Evolutionary conservation across 2,329 filamentous ascomycete species (phyloP).

Genomic region (Colletotrichum neosansevieriae): DNA sequence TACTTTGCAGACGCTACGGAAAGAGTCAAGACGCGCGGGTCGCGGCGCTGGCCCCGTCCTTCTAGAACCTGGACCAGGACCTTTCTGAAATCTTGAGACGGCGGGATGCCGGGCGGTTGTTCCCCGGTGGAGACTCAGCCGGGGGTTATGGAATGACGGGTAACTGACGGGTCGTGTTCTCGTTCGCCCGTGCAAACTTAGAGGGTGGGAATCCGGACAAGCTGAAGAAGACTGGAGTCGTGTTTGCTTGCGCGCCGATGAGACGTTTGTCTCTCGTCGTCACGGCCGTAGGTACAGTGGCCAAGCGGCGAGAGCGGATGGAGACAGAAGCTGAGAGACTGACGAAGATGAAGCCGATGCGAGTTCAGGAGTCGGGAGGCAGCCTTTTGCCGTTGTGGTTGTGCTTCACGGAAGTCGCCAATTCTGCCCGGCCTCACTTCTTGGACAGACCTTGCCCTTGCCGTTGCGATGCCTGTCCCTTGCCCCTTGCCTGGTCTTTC

Average conservation of each 20-base stretch:
- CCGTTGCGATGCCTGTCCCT: constrained; percentile 3
- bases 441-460: constrained; percentile 1
- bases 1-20: constrained; percentile 7
- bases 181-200: background rate
- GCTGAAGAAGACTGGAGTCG: constrained; percentile 15
- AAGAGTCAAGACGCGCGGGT: constrained; percentile 24
- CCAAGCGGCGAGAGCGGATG: background rate
- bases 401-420: constrained; percentile 1
- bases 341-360: background rate
- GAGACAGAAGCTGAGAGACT: background rate
- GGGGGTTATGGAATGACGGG: constrained; percentile 33
- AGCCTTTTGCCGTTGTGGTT: background rate
- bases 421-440: constrained; percentile 8
- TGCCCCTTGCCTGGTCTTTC: constrained; percentile 4
- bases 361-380: background rate
- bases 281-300: background rate
- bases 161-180: constrained; percentile 23
- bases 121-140: constrained; percentile 36
- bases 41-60: constrained; percentile 25
- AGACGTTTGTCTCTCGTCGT: background rate
- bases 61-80: constrained; percentile 35
- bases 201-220: background rate
- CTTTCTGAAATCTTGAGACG: constrained; percentile 38
- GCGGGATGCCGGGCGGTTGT: constrained; percentile 35
- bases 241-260: background rate